phyloP scores from a whole-genome alignment of 2,329 filamentous ascomycete genomes.

The Botryotinia convoluta region DNA sequence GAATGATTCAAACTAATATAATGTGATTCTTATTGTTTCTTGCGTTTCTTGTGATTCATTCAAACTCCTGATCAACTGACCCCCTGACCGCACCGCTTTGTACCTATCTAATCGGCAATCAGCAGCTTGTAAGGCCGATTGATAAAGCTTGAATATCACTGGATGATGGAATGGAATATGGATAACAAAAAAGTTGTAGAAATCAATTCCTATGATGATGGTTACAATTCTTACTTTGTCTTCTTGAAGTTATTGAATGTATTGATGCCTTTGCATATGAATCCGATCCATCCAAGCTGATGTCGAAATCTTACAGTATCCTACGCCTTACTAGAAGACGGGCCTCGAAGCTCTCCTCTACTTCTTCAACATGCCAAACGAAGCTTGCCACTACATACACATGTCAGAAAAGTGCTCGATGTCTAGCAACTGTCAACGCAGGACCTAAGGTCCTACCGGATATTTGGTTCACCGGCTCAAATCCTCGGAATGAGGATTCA shows the following conservation, averaged over 20 bases:
- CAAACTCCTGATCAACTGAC: conserved; percentile 14
- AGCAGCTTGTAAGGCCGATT: conserved; percentile 5
- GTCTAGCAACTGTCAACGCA: conserved; percentile 32
- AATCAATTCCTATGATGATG: neutral
- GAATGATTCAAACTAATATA: conserved; percentile 1
- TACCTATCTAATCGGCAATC: conserved; percentile 16
- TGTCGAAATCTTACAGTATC: conserved; percentile 34
- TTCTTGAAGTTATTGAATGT: neutral
- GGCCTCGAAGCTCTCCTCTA: conserved; percentile 20
- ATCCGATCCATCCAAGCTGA: conserved; percentile 30
- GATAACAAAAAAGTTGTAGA: conserved; percentile 5
- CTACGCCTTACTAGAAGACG: conserved; percentile 25
- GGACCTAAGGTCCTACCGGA: conserved; percentile 37
- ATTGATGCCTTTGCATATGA: conserved; percentile 29
- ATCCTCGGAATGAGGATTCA: conserved; percentile 23
- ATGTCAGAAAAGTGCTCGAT: conserved; percentile 22
- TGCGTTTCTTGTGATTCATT: neutral
- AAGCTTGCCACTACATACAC: neutral
- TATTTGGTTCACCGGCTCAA: conserved; percentile 47
- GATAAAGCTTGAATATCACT: conserved; percentile 18
- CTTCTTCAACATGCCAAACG: conserved; percentile 15
- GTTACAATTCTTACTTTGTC: neutral
- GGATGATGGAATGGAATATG: neutral
- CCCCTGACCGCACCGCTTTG: conserved; percentile 7
- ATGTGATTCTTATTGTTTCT: neutral